Base-by-base conservation (phyloP, 768 basidiomycete genomes). In the Suillus bovinus region DNA sequence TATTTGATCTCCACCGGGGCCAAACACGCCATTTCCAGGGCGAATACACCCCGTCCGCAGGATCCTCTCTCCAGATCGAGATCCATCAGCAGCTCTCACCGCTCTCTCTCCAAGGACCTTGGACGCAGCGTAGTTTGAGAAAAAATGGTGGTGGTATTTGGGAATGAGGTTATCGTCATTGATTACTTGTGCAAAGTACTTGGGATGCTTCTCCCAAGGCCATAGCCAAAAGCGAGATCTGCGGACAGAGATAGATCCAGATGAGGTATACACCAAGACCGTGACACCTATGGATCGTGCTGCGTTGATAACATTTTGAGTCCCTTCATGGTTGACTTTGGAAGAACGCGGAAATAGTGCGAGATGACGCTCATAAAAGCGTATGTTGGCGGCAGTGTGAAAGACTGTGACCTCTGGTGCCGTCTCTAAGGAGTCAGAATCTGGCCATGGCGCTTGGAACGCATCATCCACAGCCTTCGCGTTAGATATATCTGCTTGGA, bases 1-100 rank as follows among this genome's bases (percentile, higher is more conserved):
- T 13, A 89, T 69, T 67, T 88, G 81, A 70, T 92, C 91, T 5
- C 90, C 90, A 41, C 89, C 84, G 2, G 90, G 86, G 2, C 91
- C 91, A 71, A 84, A 93, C 4, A 91, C 74, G 0, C 88, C 89
- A 63, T 91, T 91, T 0, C 90, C 89, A 3, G 91, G 91, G n/a
- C 91, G 84, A 47, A 93, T 78, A 64, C 84, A 87, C 0, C 91
- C 90, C 9, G 90, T 92, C 57, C 88, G 81, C 50, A 92, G 70
- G 14, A 77, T 68, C 24, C 63, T 61, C 76, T 69, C 20, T 16
- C 63, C 71, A 4, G 76, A 74, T 2, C 67, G 62, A n/a, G 75
- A 70, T 62, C 74, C 59, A 75, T 83, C 66, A 72, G 83, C 71
- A 66, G 68, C 66, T 59, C 82, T 75, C 14, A 86, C 82, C 13